Conservation (phyloP, 2,329 filamentous ascomycete genomes). For the Penicillium sp. region DNA sequence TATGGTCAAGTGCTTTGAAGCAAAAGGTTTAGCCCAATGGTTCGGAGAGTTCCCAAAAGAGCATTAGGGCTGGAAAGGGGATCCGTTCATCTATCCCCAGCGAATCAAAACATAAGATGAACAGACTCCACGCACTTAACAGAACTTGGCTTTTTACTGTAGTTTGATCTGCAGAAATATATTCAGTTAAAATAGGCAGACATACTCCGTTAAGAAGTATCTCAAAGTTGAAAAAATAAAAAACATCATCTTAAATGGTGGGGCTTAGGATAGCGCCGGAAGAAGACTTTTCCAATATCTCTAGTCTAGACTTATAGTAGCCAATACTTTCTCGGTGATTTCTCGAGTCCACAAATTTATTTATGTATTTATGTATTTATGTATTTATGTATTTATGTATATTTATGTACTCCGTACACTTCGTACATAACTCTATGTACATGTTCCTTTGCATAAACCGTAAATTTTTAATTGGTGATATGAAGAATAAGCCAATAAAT, state of each 20-base stretch:
- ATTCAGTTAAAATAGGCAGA: neutral
- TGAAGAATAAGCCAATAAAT: too few relatives aligned
- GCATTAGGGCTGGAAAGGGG: constrained; percentile 14
- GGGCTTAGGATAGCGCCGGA: constrained; percentile 20
- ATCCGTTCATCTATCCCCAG: constrained; percentile 13
- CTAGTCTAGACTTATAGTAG: too few relatives aligned
- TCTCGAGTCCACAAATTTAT: too few relatives aligned
- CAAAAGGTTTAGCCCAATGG: constrained; percentile 1
- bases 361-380: too few relatives aligned
- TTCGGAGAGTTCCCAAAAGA: constrained; percentile 7
- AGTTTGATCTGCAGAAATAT: neutral
- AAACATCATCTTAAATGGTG: constrained; percentile 1
- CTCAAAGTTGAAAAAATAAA: neutral
- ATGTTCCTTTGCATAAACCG: too few relatives aligned
- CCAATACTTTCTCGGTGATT: too few relatives aligned
- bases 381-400: too few relatives aligned
- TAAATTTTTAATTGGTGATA: too few relatives aligned
- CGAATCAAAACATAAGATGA: neutral
- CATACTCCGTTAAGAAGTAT: neutral
- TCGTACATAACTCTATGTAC: too few relatives aligned
- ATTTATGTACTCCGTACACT: too few relatives aligned
- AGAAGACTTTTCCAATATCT: neutral
- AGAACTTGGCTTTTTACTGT: constrained; percentile 10
- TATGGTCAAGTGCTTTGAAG: constrained; percentile 1
- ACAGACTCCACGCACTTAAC: constrained; percentile 11